phyloP scores from a whole-genome alignment of 306 rosid species.

The Ziziphus jujuba region DNA sequence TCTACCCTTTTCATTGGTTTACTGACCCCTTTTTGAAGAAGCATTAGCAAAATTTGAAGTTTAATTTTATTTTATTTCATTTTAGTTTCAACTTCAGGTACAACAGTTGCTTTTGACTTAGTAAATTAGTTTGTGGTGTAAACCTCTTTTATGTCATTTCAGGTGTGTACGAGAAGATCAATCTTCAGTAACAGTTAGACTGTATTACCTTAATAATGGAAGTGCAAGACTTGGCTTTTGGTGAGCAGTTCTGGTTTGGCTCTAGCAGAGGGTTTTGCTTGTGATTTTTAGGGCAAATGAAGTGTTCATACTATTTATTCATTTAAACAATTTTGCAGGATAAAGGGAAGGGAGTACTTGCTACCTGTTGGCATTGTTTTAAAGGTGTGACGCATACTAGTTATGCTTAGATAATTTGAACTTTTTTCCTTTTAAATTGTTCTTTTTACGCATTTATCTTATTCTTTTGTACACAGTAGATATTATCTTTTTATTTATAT shows the following conservation, averaged over 20 bases:
- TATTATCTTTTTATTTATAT: background rate
- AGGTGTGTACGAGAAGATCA: conserved; percentile 90
- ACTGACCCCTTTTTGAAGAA: background rate
- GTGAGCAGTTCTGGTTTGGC: conserved; percentile 48
- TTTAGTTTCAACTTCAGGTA: background rate
- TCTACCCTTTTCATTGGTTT: too few relatives aligned
- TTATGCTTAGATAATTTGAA: background rate
- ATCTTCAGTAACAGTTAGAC: conserved; percentile 62
- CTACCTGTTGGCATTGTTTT: conserved; percentile 89
- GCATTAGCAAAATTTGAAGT: background rate
- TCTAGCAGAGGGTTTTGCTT: conserved; percentile 21
- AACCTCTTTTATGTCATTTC: conserved; percentile 1
- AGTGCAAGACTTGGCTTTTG: conserved; percentile 96
- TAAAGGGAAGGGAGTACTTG: conserved; percentile 80
- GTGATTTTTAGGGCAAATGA: conserved; percentile 7
- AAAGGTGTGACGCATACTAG: conserved; percentile 48
- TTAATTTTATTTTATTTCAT: background rate
- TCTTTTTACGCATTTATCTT: background rate
- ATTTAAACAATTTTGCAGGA: conserved; percentile 50
- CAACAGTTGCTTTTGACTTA: background rate
- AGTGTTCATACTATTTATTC: background rate
- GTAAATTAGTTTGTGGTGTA: background rate
- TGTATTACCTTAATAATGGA: conserved; percentile 83
- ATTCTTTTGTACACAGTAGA: background rate
- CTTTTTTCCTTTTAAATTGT: background rate